Base-by-base conservation (phyloP, 768 basidiomycete species). In the Podaxis rugospora region DNA sequence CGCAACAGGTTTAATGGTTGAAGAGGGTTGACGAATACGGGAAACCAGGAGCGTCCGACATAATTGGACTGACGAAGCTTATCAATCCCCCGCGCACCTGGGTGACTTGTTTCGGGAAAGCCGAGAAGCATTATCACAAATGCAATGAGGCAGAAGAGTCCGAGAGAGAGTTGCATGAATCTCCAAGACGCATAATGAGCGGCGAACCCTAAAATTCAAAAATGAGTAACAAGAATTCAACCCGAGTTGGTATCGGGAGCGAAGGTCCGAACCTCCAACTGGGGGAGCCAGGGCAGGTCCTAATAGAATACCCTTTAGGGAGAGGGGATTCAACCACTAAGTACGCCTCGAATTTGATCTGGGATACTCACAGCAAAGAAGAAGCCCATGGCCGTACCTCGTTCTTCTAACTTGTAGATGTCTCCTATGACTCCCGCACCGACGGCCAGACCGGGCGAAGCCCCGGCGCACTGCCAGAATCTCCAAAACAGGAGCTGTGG, bases 31-130 rank as follows among this genome's bases (percentile, higher is more conserved):
- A 90, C 62, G 67, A 80, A 80, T 0, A 83, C 73, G 52, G 77
- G 73, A 18, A 65, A 61, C 62, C 65, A 64, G 51, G 47, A 62
- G 21, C 47, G 65, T 18, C 60, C 71, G 3, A 60, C 65, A 1
- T 64, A 63, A 2, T 66, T 46, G 2, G 44, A 54, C 50, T 57
- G 58, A 27, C 69, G 59, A 13, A 72, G 42, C 62, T 83, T 83
- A 56, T 87, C 86, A 1, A 87, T 73, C 0, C 85, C 83, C 40
- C 79, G 74, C 0, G 78, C 67, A 5, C 83, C 80, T 0, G 88
- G 87, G 65, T 87, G 84, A 53, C 80, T 82, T 2, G 88, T 90
- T 65, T 90, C 89, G 0, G 88, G 88, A n/a, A 88, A 78, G 55
- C 77, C 78, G 2, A 79, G 44, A 1, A 68, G 52, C 35, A 88